These are phyloP conservation scores for Xylariaceae sp. DNA, from an alignment of 2,329 filamentous ascomycete genomes.

Conservation along the genomic window DNA sequence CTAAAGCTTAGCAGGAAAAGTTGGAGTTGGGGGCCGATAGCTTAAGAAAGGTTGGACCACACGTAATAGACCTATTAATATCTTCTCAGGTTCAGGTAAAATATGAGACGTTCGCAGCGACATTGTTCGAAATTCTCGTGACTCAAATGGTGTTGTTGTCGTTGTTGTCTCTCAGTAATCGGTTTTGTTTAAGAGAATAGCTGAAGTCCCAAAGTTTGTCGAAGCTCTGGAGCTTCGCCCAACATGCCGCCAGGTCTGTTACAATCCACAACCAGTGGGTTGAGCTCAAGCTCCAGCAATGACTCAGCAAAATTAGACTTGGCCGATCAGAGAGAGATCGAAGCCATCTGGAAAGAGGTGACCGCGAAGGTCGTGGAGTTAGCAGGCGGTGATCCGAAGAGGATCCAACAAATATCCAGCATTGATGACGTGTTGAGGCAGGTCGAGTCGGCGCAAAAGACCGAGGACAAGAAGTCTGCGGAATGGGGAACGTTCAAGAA, in stretches of 20 bases:
- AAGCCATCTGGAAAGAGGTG: constrained; percentile 34
- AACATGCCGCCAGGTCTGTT: constrained; percentile 24
- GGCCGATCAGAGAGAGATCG: constrained; percentile 31
- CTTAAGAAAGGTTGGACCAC: too few species aligned
- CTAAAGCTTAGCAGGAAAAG: too few species aligned
- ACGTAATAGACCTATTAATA: too few species aligned
- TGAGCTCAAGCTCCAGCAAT: constrained; percentile 13
- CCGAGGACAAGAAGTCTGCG: constrained; percentile 29
- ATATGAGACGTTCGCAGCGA: too few species aligned
- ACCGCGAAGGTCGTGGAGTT: constrained; percentile 32
- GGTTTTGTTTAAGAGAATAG: too few species aligned
- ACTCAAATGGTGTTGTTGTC: too few species aligned
- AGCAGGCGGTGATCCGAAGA: constrained; percentile 29
- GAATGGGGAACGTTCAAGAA: constrained; percentile 29
- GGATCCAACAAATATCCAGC: constrained; percentile 24
- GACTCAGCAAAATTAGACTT: constrained; percentile 23
- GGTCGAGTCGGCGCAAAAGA: constrained; percentile 27
- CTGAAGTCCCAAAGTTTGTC: too few species aligned
- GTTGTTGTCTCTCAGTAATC: too few species aligned
- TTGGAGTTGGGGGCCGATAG: too few species aligned
- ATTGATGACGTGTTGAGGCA: constrained; percentile 31
- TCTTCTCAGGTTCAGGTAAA: too few species aligned
- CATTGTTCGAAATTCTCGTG: too few species aligned
- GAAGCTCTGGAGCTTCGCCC: not conserved
- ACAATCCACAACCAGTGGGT: constrained; percentile 18